phyloP scores from a whole-genome alignment of 2,329 filamentous ascomycete genomes.

The Fusarium duplospermum region DNA sequence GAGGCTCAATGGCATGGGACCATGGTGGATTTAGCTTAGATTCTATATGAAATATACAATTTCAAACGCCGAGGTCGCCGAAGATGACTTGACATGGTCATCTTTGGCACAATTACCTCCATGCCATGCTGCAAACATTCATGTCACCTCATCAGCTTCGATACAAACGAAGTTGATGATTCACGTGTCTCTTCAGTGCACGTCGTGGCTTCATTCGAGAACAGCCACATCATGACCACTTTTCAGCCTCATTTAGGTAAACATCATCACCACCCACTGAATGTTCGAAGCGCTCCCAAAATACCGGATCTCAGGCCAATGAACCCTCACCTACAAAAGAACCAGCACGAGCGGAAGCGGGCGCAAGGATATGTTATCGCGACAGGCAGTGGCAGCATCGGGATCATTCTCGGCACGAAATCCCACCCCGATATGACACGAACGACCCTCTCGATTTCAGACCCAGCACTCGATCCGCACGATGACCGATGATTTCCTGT shows the following conservation, averaged over 20 bases:
- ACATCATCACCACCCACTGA: not conserved
- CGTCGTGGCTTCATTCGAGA: not conserved
- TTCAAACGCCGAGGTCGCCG: not conserved
- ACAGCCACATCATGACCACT: not conserved
- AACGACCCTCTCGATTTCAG: not conserved
- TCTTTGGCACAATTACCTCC: not conserved
- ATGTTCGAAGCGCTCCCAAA: not conserved
- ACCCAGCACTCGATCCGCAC: not conserved
- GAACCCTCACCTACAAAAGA: not conserved
- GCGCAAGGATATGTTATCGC: not conserved
- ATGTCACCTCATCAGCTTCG: not conserved
- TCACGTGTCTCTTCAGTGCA: not conserved
- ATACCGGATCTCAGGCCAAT: not conserved
- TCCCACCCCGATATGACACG: not conserved
- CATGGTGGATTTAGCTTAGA: not conserved
- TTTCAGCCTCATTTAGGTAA: not conserved
- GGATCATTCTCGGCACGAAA: not conserved
- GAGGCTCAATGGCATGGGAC: not conserved
- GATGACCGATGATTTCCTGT: not conserved
- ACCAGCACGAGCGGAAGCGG: not conserved
- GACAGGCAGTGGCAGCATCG: not conserved
- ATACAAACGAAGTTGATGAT: not conserved
- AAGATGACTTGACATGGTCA: not conserved
- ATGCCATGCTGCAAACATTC: not conserved
- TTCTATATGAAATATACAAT: not conserved